Base-by-base conservation (phyloP, 148 eudicot species). In the Rhododendron ferrugineum region DNA sequence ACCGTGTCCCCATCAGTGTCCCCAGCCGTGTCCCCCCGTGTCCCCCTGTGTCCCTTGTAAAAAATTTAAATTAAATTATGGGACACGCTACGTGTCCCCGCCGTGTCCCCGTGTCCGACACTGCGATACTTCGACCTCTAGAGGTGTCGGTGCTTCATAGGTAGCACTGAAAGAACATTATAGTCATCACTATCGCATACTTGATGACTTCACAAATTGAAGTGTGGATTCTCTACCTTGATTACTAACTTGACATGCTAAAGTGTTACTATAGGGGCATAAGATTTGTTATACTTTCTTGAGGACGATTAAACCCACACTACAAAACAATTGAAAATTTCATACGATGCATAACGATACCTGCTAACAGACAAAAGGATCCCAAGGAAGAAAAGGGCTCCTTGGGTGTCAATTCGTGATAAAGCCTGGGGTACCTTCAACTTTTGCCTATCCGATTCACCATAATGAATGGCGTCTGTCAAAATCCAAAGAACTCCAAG, bases 381-480 rank as follows among this genome's bases (percentile, higher is more conserved):
- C 75, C 99, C 99, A 28, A 95, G 94, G 92, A 97, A 97, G 93
- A 97, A 97, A 60, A 97, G 96, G 75, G 90, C 95, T 88, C 99
- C 99, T 92, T 97, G 99, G 78, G 99, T 97, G 88, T 97, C 99
- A 50, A 97, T 97, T 47, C 99, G 95, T 84, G 99, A 95, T 79
- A 97, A 90, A 62, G 99, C 99, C 87, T 95, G 99, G 52, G 99
- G 98, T 77, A 97, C 99, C 91, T 97, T 97, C 87, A 95, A 88
- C 82, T 80, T 89, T 84, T 93, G 98, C 88, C 98, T 91, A 88
- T 92, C 98, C 26, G 98, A 91, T 90, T 97, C 99, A 82, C 99
- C 99, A 74, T 89, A 97, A 88, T 97, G 99, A 83, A 97, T 97
- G 79, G 98, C 99, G 92, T 97, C 99, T 23, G 99, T 97, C 60